Base-by-base conservation (phyloP, 164 flowering plant genomes). In the grape (Vitis vinifera) region DNA sequence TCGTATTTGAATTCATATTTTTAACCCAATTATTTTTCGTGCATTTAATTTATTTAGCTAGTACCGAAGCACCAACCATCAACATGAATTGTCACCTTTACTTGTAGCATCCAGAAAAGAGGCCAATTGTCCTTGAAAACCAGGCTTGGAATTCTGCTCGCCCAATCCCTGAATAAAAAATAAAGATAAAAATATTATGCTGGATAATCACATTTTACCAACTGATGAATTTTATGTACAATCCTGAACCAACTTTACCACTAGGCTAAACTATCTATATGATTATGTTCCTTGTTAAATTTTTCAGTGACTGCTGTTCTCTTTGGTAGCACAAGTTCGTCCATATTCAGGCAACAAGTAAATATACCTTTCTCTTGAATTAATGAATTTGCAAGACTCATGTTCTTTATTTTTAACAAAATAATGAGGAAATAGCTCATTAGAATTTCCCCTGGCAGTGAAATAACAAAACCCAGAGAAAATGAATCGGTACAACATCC, bases 401-500 rank as follows among this genome's bases (percentile, higher is more conserved):
- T 37, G 4, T 37, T 37, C 44, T 4, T 37, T 37, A 37, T 37
- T 37, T 37, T 37, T 3, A 37, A 37, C 44, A 37, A 53, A 53
- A 13, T 53, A 10, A 53, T 13, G n/a, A 53, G 7, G n/a, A 53
- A 14, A 53, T 3, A 13, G 56, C 4, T n/a, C 6, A 37, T 37
- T 37, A 37, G 44, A 37, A 37, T 37, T 37, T 14, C n/a, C 56
- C 56, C 56, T 53, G 56, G 56, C 56, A 53, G n/a, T 53, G 56
- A 53, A 53, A 53, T 53, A 53, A 14, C 56, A 53, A 53, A 53
- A 53, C 56, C 56, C 56, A 53, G 56, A 53, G 56, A 53, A 14
- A 12, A 13, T 11, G 1, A 53, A 53, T 13, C 4, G 56, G 55
- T 66, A 55, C 69, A 31, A 67, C 63, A 49, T 57, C 15, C 63